Conservation (phyloP, 75 land plant species). For the Larix kaempferi region DNA sequence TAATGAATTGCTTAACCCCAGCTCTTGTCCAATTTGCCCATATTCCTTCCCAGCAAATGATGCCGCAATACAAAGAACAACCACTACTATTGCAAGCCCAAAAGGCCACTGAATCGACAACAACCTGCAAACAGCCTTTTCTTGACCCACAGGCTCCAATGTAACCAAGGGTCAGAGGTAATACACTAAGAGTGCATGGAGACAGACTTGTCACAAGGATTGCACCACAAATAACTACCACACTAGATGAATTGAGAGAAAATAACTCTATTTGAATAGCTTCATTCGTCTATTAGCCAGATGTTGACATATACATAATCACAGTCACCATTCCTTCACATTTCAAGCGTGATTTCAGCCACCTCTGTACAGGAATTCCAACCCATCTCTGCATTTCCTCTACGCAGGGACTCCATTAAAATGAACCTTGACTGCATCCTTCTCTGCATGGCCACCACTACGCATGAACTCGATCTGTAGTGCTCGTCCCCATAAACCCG, state of each 20-base stretch:
- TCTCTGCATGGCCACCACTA: too few relatives aligned
- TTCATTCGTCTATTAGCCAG: constrained; percentile 91
- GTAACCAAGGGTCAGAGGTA: constrained; percentile 98
- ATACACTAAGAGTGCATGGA: constrained; percentile 95
- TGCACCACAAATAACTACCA: constrained; percentile 94
- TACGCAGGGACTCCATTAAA: too few relatives aligned
- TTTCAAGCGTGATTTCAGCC: too few relatives aligned
- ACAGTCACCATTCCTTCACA: too few relatives aligned
- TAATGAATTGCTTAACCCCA: too few relatives aligned
- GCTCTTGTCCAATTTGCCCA: constrained; percentile 90
- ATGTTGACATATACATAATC: too few relatives aligned
- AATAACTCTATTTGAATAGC: constrained; percentile 84
- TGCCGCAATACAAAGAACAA: constrained; percentile 84
- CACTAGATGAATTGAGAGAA: constrained; percentile 76
- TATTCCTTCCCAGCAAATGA: constrained; percentile 99
- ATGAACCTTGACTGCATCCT: too few relatives aligned
- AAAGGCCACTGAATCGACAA: constrained; percentile 82
- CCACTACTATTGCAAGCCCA: constrained; percentile 94
- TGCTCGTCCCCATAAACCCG: too few relatives aligned
- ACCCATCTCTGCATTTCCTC: too few relatives aligned
- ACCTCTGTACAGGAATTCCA: too few relatives aligned
- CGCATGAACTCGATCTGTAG: too few relatives aligned
- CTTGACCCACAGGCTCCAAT: constrained; percentile 98
- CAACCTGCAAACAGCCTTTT: constrained; percentile 74
- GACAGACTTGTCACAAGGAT: constrained; percentile 98